Base-by-base conservation (phyloP, 202 grass and related monocot species). In the Carex arenaria region DNA sequence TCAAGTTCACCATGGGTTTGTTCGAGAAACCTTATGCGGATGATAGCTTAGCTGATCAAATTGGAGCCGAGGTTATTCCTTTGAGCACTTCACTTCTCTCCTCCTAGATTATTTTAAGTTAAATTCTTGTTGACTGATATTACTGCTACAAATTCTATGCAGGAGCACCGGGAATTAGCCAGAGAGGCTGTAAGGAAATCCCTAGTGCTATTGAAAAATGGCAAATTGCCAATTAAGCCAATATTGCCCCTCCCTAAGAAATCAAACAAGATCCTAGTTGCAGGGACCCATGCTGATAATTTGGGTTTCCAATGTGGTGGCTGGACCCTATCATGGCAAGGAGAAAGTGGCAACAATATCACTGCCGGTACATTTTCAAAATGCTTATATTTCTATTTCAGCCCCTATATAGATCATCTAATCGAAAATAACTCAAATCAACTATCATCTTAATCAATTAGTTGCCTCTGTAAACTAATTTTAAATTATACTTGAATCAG, bases 1-100 rank as follows among this genome's bases (percentile, higher is more conserved):
- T 97, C 49, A 94, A 97, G 81, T 97, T 97, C 80, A 86, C 85
- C 18, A 94, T 94, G 90, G 94, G 94, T 82, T 85, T 97, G 0
- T 97, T 97, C 5, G 94, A 97, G 88, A 87, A 67, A 62, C 88
- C 94, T 54, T 92, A 84, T 0, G 80, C 92, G 0, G 92, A 97
- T 84, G 2, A 86, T 56, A 94, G 88, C 90, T 88, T 97, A 13
- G 84, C 78, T 0, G 73, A 83, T 49, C 90, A 97, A 70, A 68
- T 97, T 9, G 94, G 94, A 60, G 92, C 87, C 31, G 60, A 84
- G 14, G 94, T 97, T 66, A 61, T 19, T 83, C 23, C 81, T 45
- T 76, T 62, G 52, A 83, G 67, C 66, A 63, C 43, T 56, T 40
- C 10, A 10, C 32, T 55, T 36, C n/a, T 64, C 63, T 55, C 14